Base-by-base conservation (phyloP, 352 stramenopile species). In the Halophytophthora batemanensis region DNA sequence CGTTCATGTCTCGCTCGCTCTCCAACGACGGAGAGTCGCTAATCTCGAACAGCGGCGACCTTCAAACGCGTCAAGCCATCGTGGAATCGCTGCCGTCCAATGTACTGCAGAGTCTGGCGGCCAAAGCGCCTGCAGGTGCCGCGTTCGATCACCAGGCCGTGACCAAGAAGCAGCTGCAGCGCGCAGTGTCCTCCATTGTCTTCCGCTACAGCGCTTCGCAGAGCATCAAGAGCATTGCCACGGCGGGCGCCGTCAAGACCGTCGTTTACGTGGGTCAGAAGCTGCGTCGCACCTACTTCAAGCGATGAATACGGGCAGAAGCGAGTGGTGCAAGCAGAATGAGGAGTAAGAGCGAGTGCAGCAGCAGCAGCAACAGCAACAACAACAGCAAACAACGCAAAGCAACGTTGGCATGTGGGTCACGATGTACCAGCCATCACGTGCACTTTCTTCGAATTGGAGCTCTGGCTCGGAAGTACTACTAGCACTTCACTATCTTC, bases 201-300 rank as follows among this genome's bases (percentile, higher is more conserved):
- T 77, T 82, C 28, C 71, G 77, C n/a, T 94, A 82, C 53, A 96
- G 87, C 55, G 77, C 83, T 25, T 85, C 85, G 10, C 87, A 96
- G 61, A 92, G 85, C 65, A 91, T 91, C 55, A 96, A 96, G 50
- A 83, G 87, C 43, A 90, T 96, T 28, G 70, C 85, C 19, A 96
- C 87, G 14, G 87, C 83, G 28, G 87, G 87, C 11, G 77, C 66
- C 17, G 50, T 86, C 31, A 96, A 96, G 49, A 86, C 82, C 6
- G 74, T 90, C 34, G 47, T 79, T 28, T 96, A 96, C 51, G 71
- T 92, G 3, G 69, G 74, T 25, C 75, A 92, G 56, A 96, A 96
- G 56, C 66, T 96, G 15, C 82, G 92, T 37, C 86, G 83, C n/a
- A 84, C 83, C 8, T 93, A 93, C 56, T 82, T 89, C 22, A 86